These are phyloP conservation scores for Aspergillus sp. DNA, from an alignment of 2,329 filamentous ascomycete species.

Conservation along the genomic window DNA sequence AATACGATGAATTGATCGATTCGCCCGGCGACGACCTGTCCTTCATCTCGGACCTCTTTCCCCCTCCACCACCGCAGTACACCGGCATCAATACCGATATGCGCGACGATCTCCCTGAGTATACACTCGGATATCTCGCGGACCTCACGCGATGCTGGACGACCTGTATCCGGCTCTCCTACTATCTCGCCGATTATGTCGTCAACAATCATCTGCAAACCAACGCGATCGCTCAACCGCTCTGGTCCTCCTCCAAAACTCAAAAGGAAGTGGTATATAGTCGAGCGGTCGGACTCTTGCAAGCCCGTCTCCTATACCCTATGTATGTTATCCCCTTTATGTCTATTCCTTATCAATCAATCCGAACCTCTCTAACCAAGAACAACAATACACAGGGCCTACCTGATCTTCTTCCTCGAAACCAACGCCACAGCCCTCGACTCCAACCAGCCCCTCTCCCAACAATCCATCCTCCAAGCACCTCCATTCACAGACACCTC, in stretches of 20 bases:
- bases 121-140: constrained; percentile 26
- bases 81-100: constrained; percentile 6
- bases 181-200: constrained; percentile 24
- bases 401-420: constrained; percentile 28
- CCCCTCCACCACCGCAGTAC: constrained; percentile 28
- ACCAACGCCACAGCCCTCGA: constrained; percentile 1
- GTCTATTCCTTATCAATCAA: background rate
- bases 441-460: constrained; percentile 13
- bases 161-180: constrained; percentile 27
- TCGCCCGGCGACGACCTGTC: constrained; percentile 26
- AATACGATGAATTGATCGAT: background rate
- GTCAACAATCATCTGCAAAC: constrained; percentile 24
- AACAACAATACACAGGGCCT: constrained; percentile 16
- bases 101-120: constrained; percentile 22
- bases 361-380: background rate
- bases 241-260: constrained; percentile 25
- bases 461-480: constrained; percentile 23
- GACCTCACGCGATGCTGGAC: constrained; percentile 26
- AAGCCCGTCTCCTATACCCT: constrained; percentile 21
- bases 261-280: constrained; percentile 27
- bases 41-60: constrained; percentile 27
- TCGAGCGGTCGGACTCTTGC: constrained; percentile 21
- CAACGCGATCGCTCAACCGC: constrained; percentile 13
- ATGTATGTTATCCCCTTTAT: constrained; percentile 15
- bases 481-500: constrained; percentile 24